These are phyloP conservation scores for Stromatinia cepivora DNA, from an alignment of 2,329 filamentous ascomycete genomes.

Conservation along the genomic window DNA sequence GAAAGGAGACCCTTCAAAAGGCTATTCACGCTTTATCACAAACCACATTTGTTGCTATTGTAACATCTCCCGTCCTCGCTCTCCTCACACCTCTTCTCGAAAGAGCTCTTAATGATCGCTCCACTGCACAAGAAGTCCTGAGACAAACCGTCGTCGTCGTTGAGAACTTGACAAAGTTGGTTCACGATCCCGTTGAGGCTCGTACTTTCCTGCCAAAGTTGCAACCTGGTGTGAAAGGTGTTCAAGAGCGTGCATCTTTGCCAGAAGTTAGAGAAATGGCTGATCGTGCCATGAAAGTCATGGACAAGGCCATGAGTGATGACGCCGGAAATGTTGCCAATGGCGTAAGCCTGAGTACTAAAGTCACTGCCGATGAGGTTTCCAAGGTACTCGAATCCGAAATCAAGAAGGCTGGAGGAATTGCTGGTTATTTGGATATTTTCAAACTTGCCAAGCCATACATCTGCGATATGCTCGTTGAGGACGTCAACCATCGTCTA, in stretches of 20 bases:
- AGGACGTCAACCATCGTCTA: conserved; percentile 82
- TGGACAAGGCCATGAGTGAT: conserved; percentile 87
- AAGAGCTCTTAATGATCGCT: conserved; percentile 87
- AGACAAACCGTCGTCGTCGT: conserved; percentile 95
- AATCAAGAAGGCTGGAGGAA: conserved; percentile 67
- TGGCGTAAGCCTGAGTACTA: conserved; percentile 49
- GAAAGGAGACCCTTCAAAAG: conserved; percentile 83
- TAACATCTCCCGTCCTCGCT: conserved; percentile 92
- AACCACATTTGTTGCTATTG: conserved; percentile 96
- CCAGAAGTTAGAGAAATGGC: conserved; percentile 94
- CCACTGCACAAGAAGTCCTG: conserved; percentile 88
- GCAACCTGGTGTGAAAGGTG: conserved; percentile 86
- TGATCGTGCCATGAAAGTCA: conserved; percentile 76
- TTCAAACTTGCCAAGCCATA: conserved; percentile 71
- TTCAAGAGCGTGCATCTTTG: conserved; percentile 83
- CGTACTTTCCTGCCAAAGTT: conserved; percentile 93
- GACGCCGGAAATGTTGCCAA: conserved; percentile 58
- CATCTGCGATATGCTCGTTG: conserved; percentile 79
- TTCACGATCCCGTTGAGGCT: conserved; percentile 93
- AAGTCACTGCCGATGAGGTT: conserved; percentile 71
- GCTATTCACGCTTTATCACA: conserved; percentile 95
- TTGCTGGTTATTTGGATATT: conserved; percentile 61
- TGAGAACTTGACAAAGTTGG: conserved; percentile 96
- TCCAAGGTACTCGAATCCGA: conserved; percentile 72
- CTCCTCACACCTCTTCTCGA: conserved; percentile 93